These are phyloP conservation scores for Ascochyta pisi DNA, from an alignment of 2,329 filamentous ascomycete genomes.

Conservation along the genomic window DNA sequence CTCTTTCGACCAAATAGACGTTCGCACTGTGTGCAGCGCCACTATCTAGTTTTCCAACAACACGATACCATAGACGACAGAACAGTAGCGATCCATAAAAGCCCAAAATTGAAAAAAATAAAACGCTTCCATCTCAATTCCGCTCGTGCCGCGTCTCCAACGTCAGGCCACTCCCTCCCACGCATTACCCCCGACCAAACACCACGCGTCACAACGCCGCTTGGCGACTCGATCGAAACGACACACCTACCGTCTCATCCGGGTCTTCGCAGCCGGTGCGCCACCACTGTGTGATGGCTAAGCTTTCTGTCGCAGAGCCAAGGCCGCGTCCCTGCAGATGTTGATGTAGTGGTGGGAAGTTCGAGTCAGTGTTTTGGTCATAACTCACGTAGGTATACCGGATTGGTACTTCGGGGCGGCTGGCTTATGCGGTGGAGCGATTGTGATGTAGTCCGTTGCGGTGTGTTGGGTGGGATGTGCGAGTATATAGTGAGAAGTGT, in stretches of 20 bases:
- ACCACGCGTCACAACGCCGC: neutral
- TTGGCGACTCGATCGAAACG: constrained; percentile 2
- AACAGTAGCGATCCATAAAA: neutral
- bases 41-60: neutral
- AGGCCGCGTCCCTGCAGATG: neutral
- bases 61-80: constrained; percentile 12
- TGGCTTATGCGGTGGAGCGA: too few species aligned
- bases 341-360: too few species aligned
- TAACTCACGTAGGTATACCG: too few species aligned
- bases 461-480: too few species aligned
- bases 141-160: neutral
- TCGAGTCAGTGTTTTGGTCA: too few species aligned
- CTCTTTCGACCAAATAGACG: neutral
- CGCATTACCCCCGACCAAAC: constrained; percentile 6
- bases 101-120: neutral
- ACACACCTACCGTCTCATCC: neutral
- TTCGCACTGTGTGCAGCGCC: constrained; percentile 12
- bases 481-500: too few species aligned
- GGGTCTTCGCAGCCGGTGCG: neutral
- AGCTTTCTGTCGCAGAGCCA: constrained; percentile 14
- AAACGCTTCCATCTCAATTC: neutral
- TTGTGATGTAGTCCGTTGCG: too few species aligned
- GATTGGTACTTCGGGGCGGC: too few species aligned
- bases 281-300: constrained; percentile 5
- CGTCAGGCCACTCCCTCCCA: neutral